Percentiles rank a stretch among this genome's conserved stretches.
phyloP scores from a whole-genome alignment of 1,139 yeast genomes.

The Scheffersomyces illinoinensis region DNA sequence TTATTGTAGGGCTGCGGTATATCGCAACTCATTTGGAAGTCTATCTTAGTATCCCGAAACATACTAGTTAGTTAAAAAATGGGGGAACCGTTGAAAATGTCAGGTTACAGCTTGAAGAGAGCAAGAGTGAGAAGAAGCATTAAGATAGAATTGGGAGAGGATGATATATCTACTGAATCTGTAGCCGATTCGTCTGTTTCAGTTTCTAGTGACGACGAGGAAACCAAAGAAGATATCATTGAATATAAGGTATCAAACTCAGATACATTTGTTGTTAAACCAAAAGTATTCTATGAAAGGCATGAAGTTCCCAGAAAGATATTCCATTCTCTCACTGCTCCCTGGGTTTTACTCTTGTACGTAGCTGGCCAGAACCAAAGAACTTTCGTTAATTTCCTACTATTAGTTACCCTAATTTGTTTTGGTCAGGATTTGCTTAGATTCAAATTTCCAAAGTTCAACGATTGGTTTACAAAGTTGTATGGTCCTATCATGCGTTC shows the following conservation, averaged over 20 bases:
- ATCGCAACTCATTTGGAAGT: neutral
- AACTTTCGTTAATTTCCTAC: slow-evolving; percentile 13
- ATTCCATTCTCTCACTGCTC: slow-evolving; percentile 19
- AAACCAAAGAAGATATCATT: neutral
- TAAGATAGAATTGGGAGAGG: neutral
- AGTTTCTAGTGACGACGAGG: neutral
- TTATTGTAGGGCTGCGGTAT: neutral
- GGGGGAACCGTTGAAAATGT: neutral
- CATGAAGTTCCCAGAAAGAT: slow-evolving; percentile 22
- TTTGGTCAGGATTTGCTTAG: slow-evolving; percentile 13
- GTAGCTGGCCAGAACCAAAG: slow-evolving; percentile 11
- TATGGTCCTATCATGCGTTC: slow-evolving; percentile 17
- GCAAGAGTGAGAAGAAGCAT: neutral
- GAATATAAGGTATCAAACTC: neutral
- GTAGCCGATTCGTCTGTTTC: neutral
- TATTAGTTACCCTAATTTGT: slow-evolving; percentile 10
- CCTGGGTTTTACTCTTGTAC: slow-evolving; percentile 17
- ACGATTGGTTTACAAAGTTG: slow-evolving; percentile 9
- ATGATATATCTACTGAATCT: neutral
- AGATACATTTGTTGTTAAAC: neutral
- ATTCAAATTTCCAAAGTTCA: slow-evolving; percentile 12
- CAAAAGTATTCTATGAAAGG: slow-evolving; percentile 1
- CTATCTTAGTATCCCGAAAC: neutral
- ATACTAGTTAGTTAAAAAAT: neutral
- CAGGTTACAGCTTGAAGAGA: neutral